Base-by-base conservation (phyloP, 495 filamentous ascomycete genomes). In the Penicillium lagena region DNA sequence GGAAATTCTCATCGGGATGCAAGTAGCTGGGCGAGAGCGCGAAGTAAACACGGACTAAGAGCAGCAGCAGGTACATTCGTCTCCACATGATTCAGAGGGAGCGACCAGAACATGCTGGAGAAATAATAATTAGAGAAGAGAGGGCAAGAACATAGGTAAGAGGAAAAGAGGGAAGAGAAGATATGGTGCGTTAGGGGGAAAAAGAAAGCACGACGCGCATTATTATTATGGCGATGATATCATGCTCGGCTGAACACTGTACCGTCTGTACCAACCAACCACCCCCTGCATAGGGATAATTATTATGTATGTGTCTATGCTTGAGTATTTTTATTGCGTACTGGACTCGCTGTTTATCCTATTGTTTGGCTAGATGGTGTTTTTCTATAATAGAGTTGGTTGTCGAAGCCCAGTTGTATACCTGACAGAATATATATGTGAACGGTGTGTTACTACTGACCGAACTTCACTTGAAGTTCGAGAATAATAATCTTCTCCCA, bases 1-100 rank as follows among this genome's bases (percentile, higher is more conserved):
- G 93, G 59, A 98, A 98, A 67, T 96, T 89, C 73, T 98, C 93
- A 68, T 98, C 93, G 3, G 93, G 93, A 64, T 98, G 93, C 29
- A 98, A 79, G 65, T 98, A 98, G 71, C 91, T 96, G 37, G 93
- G 87, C 38, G 84, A 89, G 29, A 96, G 73, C 36, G 93, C 90
- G 56, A 96, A 94, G 74, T 94, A 97, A 48, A 96, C 76, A 58
- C 94, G 86, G 52, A 96, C 83, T 48, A 89, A 66, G 46, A 95
- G 64, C 46, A 98, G 73, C 33, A 95, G 66, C 52, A 97, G 70
- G 65, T 96, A 95, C 41, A 82, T 80, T 69, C 90, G 82, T 73
- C 90, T 79, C 90, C 89, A 95, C 93, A 96, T 96, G 55, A 37
- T 56, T 64, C 42, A 42, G 40, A 42, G 39, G 29, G 22, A 22